A percentile compares a stretch with the other conserved stretches of the same genome.
These are phyloP conservation scores for Globisporangium canariense DNA, from an alignment of 352 stramenopile species.

Conservation along the genomic window DNA sequence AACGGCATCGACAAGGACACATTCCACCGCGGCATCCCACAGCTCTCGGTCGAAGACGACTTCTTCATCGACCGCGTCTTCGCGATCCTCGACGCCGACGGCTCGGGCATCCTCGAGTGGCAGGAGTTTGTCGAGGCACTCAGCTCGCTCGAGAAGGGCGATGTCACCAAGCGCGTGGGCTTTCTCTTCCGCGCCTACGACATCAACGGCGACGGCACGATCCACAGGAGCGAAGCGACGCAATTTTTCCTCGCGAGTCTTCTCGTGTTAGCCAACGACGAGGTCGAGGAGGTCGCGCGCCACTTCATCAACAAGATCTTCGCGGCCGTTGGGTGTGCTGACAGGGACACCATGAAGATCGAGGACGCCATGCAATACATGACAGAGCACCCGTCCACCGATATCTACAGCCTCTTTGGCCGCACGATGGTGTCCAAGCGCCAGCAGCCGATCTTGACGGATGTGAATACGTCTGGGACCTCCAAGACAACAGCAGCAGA, in stretches of 20 bases:
- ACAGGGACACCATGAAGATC: conserved; percentile 35
- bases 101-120: conserved; percentile 66
- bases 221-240: conserved; percentile 53
- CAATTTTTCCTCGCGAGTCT: conserved; percentile 65
- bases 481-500: conserved; percentile 1
- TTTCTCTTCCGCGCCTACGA: conserved; percentile 83
- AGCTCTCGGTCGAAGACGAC: conserved; percentile 64
- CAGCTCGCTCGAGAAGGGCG: conserved; percentile 61
- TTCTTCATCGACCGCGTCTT: conserved; percentile 76
- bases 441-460: conserved; percentile 1
- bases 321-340: conserved; percentile 32
- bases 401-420: conserved; percentile 65
- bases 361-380: conserved; percentile 53
- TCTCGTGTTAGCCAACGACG: conserved; percentile 32
- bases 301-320: conserved; percentile 75
- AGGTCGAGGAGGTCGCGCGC: conserved; percentile 44
- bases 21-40: conserved; percentile 53
- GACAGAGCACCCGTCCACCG: conserved; percentile 33
- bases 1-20: conserved; percentile 63
- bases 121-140: conserved; percentile 70
- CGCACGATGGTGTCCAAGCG: conserved; percentile 55
- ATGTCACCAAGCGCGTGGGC: conserved; percentile 37
- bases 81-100: conserved; percentile 56
- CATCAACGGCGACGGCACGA: conserved; percentile 56
- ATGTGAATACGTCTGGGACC: not conserved